A percentile compares a stretch with the other conserved stretches of the same genome.
Conservation (phyloP, 306 rosid genomes). For the Gastrolobium bilobum region DNA sequence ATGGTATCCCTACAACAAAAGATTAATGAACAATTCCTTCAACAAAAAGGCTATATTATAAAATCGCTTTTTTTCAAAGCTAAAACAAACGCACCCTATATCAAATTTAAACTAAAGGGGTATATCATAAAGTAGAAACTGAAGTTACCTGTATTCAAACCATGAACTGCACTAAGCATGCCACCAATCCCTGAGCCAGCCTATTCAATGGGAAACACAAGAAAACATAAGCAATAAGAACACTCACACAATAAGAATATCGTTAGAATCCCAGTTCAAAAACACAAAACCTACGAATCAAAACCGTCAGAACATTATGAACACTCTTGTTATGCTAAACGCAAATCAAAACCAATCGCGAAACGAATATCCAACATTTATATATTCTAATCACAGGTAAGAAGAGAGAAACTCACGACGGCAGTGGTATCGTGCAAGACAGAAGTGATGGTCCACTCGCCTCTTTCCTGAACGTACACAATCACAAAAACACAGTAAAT, state of each 20-base stretch:
- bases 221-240: conserved; percentile 25
- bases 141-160: conserved; percentile 73
- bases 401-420: conserved; percentile 64
- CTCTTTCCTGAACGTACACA: conserved; percentile 60
- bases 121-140: neutral
- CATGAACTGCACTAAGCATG: conserved; percentile 81
- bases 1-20: conserved; percentile 78
- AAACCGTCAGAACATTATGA: neutral
- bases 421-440: conserved; percentile 81
- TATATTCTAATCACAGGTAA: no score
- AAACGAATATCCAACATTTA: neutral
- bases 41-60: conserved; percentile 12
- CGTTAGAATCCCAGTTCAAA: neutral
- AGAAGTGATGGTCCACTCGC: conserved; percentile 85
- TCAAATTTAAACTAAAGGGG: neutral
- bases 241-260: neutral
- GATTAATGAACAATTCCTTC: conserved; percentile 45
- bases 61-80: no score
- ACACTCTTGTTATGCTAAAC: neutral
- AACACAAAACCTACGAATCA: neutral
- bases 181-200: conserved; percentile 91
- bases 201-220: conserved; percentile 50
- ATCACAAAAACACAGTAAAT: conserved; percentile 8
- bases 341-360: neutral
- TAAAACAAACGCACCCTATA: no score